Percentiles rank a stretch among this genome's conserved stretches.
phyloP scores from a whole-genome alignment of 345 rosid species.

The Gossypium stocksii region DNA sequence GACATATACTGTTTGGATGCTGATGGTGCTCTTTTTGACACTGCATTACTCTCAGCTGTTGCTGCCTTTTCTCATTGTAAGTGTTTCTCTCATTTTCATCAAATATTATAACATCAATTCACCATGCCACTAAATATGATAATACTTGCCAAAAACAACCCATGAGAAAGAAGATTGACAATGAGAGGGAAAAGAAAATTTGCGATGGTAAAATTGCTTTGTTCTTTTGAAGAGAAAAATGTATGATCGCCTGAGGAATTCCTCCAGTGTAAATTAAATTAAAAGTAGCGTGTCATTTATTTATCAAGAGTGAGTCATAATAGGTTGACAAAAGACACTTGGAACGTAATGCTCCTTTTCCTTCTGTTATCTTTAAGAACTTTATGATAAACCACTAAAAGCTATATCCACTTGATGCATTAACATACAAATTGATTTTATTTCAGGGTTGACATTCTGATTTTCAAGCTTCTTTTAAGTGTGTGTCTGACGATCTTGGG shows the following conservation, averaged over 20 bases:
- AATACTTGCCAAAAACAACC: background rate
- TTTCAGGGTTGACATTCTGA: background rate
- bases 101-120: background rate
- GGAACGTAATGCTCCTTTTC: background rate
- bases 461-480: background rate
- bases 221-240: background rate
- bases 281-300: background rate
- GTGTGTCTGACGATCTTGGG: background rate
- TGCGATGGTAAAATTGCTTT: background rate
- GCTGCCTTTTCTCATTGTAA: slow-evolving; percentile 80
- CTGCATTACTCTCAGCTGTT: slow-evolving; percentile 84
- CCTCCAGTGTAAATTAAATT: background rate
- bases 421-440: background rate
- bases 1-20: slow-evolving; percentile 93
- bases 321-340: background rate
- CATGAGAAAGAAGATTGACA: background rate
- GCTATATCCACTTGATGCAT: background rate
- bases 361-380: background rate
- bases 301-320: background rate
- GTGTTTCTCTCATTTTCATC: slow-evolving; percentile 17
- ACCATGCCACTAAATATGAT: background rate
- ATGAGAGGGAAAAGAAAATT: background rate
- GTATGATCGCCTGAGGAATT: background rate
- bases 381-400: background rate
- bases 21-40: slow-evolving; percentile 91